These are phyloP conservation scores for Botrytis porri DNA, from an alignment of 2,329 filamentous ascomycete genomes.

Conservation along the genomic window DNA sequence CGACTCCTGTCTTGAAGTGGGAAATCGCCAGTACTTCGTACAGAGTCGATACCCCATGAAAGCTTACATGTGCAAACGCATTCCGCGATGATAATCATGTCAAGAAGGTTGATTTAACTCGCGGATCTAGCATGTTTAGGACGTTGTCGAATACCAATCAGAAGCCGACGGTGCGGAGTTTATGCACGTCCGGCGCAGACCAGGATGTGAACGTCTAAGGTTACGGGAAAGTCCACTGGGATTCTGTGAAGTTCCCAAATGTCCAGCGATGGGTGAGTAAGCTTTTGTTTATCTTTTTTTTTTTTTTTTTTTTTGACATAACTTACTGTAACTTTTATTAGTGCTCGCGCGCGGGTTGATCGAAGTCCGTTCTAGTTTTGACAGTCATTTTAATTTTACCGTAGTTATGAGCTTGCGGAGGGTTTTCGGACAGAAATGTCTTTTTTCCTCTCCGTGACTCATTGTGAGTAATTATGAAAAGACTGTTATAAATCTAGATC, in stretches of 20 bases:
- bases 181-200: slow-evolving; percentile 5
- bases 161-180: neutral
- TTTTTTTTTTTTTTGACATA: too few relatives aligned
- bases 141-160: neutral
- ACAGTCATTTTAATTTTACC: too few relatives aligned
- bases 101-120: neutral
- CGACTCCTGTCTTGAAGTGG: neutral
- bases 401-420: too few relatives aligned
- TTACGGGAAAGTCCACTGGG: too few relatives aligned
- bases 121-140: neutral
- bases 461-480: neutral
- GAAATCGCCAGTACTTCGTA: neutral
- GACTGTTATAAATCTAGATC: accelerated
- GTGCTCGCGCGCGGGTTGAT: neutral
- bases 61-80: neutral
- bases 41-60: neutral
- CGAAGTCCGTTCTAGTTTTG: too few relatives aligned
- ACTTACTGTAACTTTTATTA: too few relatives aligned
- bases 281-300: neutral
- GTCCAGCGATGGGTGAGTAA: neutral
- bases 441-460: neutral
- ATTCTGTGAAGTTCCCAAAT: too few relatives aligned
- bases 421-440: neutral
- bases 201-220: neutral
- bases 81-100: neutral